Evolutionary conservation across 495 filamentous ascomycete species (phyloP), one percentile per base, ranked within the genome.

Genomic region (Xylaria scruposa): DNA sequence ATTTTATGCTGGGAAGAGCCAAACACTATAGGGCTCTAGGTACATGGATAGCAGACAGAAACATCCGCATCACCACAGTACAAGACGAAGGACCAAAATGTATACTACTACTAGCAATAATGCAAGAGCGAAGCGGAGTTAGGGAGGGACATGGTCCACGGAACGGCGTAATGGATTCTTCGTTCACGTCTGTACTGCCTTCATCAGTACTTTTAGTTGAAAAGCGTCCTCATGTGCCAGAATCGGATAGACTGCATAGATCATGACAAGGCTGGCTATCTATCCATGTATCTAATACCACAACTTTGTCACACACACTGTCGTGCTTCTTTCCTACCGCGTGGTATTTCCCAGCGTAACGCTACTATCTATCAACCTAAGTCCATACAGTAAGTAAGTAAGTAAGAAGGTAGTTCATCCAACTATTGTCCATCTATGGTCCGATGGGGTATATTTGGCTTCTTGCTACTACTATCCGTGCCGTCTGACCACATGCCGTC

Each of bases 401-500:
- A n/a, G n/a, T n/a, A n/a, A n/a, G n/a, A n/a, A n/a, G n/a, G n/a
- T 38, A 61, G 2, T 38, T 61, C 19, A 42, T 24, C 4, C 59
- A 38, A 38, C 17, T 38, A 56, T 21, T 15, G 31, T 13, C 24
- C 42, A 9, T 46, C 26, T 36, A 17, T 12, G 4, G 38, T 19
- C 42, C 61, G 47, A 64, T 64, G 9, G 36, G 17, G 44, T 4
- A 7, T 4, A n/a, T n/a, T n/a, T n/a, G 1, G 38, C 46, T 53
- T 12, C 42, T 5, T 4, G 26, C 31, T 40, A 17, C 31, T 40
- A 17, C 47, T 49, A 21, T n/a, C 49, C 49, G 10, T 12, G 0
- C 44, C 47, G 47, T 67, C 65, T 67, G 64, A 67, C 64, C 64
- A 67, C 65, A 51, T 29, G 9, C 10, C 63, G n/a, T 67, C 65